These are phyloP conservation scores for Macroventuria anomochaeta DNA, from an alignment of 2,329 filamentous ascomycete genomes.

Conservation along the genomic window DNA sequence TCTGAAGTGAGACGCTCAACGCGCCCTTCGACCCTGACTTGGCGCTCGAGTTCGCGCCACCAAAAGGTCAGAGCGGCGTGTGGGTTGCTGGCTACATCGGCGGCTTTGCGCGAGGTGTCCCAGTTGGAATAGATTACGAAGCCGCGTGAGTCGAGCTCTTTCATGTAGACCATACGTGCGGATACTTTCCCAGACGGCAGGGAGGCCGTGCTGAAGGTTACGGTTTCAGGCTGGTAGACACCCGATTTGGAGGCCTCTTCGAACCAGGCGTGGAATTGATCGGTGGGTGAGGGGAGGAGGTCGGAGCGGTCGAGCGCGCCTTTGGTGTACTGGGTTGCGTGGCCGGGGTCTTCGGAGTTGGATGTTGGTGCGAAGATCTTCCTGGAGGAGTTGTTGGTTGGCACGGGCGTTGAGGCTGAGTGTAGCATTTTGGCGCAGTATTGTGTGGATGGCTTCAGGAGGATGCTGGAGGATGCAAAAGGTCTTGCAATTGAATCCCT, in stretches of 20 bases:
- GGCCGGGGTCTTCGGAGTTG: conserved; percentile 58
- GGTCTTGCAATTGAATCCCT: too few relatives aligned
- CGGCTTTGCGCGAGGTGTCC: conserved; percentile 73
- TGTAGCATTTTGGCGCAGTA: conserved; percentile 37
- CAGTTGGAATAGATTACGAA: conserved; percentile 97
- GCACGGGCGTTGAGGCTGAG: conserved; percentile 19
- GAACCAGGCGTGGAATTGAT: conserved; percentile 93
- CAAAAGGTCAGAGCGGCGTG: conserved; percentile 86
- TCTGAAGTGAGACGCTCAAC: conserved; percentile 70
- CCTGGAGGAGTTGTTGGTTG: conserved; percentile 33
- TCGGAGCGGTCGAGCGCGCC: conserved; percentile 67
- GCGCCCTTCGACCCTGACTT: conserved; percentile 86
- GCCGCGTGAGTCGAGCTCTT: conserved; percentile 82
- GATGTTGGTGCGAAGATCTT: conserved; percentile 68
- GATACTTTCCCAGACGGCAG: conserved; percentile 85
- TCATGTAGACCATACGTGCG: conserved; percentile 89
- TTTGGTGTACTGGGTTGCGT: conserved; percentile 78
- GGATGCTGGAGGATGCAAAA: too few relatives aligned
- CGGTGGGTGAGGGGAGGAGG: conserved; percentile 70
- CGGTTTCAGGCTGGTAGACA: conserved; percentile 83
- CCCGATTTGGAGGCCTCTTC: conserved; percentile 66
- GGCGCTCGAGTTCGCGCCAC: conserved; percentile 86
- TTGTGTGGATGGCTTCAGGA: too few relatives aligned
- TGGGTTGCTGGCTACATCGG: conserved; percentile 74
- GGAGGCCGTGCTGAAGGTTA: conserved; percentile 81